Evolutionary conservation across 2,329 filamentous ascomycete species (phyloP).

Genomic region (Dothistroma septosporum): DNA sequence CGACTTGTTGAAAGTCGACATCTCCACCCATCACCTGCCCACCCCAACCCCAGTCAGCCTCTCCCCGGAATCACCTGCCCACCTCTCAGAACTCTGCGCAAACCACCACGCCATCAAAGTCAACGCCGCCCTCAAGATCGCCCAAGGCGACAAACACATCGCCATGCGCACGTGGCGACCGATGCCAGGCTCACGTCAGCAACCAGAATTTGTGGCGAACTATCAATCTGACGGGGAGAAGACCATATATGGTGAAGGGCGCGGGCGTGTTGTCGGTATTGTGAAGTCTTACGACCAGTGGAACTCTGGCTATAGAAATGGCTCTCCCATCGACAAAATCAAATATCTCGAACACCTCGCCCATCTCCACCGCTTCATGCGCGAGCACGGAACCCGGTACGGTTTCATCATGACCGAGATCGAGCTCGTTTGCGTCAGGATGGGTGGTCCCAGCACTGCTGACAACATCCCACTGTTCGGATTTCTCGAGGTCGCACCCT

Average conservation of each 20-base stretch:
- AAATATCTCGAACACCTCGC: constrained; percentile 84
- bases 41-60: constrained; percentile 57
- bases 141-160: constrained; percentile 65
- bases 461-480: constrained; percentile 71
- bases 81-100: constrained; percentile 70
- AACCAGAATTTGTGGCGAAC: constrained; percentile 64
- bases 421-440: constrained; percentile 84
- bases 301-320: constrained; percentile 89
- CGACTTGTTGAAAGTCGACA: constrained; percentile 60
- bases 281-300: constrained; percentile 89
- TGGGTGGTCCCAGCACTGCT: constrained; percentile 51
- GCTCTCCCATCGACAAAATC: constrained; percentile 78
- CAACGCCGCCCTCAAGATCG: constrained; percentile 76
- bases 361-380: constrained; percentile 86
- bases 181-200: constrained; percentile 46
- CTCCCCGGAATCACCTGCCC: constrained; percentile 63
- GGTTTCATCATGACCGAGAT: constrained; percentile 97
- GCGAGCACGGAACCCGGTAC: constrained; percentile 87
- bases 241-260: constrained; percentile 45
- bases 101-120: constrained; percentile 80
- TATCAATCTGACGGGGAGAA: constrained; percentile 52
- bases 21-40: constrained; percentile 60
- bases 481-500: constrained; percentile 69
- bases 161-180: constrained; percentile 41
- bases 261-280: constrained; percentile 70